phyloP scores from a whole-genome alignment of 2,329 filamentous ascomycete genomes.

The Stagonosporopsis tanaceti region DNA sequence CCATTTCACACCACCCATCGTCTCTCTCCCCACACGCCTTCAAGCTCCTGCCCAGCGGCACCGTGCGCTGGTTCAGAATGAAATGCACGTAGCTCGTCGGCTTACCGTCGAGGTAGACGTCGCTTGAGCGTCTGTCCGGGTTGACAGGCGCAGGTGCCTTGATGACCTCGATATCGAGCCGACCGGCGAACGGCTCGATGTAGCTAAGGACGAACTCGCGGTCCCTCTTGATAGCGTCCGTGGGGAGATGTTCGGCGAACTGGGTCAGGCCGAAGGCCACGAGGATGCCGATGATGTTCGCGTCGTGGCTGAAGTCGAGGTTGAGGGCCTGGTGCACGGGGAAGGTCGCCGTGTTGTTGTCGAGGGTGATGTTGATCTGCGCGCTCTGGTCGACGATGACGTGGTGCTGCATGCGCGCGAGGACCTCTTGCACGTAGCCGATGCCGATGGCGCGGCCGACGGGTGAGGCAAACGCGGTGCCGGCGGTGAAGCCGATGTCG shows the following conservation, averaged over 20 bases:
- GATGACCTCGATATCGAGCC: constrained; percentile 79
- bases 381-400: constrained; percentile 53
- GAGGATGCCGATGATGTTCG: constrained; percentile 73
- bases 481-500: constrained; percentile 71
- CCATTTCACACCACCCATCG: constrained; percentile 80
- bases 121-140: constrained; percentile 28
- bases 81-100: constrained; percentile 77
- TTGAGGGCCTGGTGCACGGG: constrained; percentile 77
- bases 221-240: constrained; percentile 63
- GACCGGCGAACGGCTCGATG: constrained; percentile 74
- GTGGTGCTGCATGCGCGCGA: constrained; percentile 74
- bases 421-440: constrained; percentile 71
- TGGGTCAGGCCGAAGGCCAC: constrained; percentile 77
- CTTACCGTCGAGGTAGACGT: constrained; percentile 60
- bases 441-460: constrained; percentile 76
- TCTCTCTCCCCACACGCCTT: constrained; percentile 69
- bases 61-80: constrained; percentile 75
- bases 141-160: constrained; percentile 68
- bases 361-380: constrained; percentile 71
- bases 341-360: constrained; percentile 73
- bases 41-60: constrained; percentile 73
- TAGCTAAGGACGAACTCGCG: constrained; percentile 70
- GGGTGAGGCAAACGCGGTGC: constrained; percentile 69
- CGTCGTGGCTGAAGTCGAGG: constrained; percentile 81
- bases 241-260: constrained; percentile 68